Conservation (phyloP, 1,139 yeast species). For the Saccharomyces pastorianus region DNA sequence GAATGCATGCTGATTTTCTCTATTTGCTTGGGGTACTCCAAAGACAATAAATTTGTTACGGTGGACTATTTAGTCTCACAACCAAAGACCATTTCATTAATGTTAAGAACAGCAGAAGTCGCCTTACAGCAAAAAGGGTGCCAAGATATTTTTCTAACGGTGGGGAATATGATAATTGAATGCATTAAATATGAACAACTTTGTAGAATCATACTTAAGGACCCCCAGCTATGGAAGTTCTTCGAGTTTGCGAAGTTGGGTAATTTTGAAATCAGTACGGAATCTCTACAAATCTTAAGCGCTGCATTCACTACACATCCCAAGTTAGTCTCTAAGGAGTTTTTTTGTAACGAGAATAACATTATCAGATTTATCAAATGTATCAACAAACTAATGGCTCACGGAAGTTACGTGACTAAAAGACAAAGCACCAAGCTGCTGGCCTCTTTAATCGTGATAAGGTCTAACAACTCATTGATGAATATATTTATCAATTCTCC, state of each 20-base stretch:
- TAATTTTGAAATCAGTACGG: slow-evolving; percentile 85
- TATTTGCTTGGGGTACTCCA: slow-evolving; percentile 70
- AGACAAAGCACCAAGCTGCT: slow-evolving; percentile 80
- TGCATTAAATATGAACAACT: slow-evolving; percentile 74
- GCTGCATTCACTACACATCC: slow-evolving; percentile 67
- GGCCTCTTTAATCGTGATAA: slow-evolving; percentile 62
- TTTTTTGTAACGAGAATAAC: slow-evolving; percentile 44
- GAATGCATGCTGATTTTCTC: slow-evolving; percentile 70
- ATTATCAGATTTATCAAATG: slow-evolving; percentile 48
- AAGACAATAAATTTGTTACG: slow-evolving; percentile 73
- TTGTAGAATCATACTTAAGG: slow-evolving; percentile 49
- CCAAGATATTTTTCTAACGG: slow-evolving; percentile 58
- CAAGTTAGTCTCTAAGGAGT: slow-evolving; percentile 54
- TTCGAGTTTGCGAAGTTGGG: slow-evolving; percentile 70
- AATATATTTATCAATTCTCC: slow-evolving; percentile 71
- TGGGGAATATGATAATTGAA: slow-evolving; percentile 78
- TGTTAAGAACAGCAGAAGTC: slow-evolving; percentile 63
- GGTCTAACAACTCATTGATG: slow-evolving; percentile 67
- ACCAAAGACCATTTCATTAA: slow-evolving; percentile 54
- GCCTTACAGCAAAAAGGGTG: slow-evolving; percentile 30
- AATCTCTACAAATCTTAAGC: slow-evolving; percentile 69
- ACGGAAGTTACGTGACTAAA: slow-evolving; percentile 81
- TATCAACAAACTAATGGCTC: slow-evolving; percentile 63
- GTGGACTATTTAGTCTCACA: slow-evolving; percentile 69
- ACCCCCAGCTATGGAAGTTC: slow-evolving; percentile 67